phyloP scores from a whole-genome alignment of 1,284 basidiomycete genomes.

The Psilocybe mexicana region DNA sequence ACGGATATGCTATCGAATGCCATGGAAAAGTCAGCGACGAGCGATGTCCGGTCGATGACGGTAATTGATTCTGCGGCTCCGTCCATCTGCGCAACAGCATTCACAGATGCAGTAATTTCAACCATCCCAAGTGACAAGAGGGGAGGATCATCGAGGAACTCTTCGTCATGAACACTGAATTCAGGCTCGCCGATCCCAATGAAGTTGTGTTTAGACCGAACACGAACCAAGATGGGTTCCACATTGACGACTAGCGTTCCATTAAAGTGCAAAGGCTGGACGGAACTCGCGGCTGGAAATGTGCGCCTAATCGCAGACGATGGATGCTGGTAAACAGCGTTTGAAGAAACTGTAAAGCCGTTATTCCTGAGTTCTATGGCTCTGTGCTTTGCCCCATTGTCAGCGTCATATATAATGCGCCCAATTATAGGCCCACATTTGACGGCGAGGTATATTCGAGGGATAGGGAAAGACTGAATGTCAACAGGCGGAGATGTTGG shows the following conservation, averaged over 20 bases:
- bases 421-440: constrained; percentile 49
- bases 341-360: constrained; percentile 40
- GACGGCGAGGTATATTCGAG: constrained; percentile 50
- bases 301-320: constrained; percentile 26
- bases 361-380: constrained; percentile 54
- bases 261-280: constrained; percentile 38
- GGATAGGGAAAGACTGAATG: constrained; percentile 50
- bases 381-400: constrained; percentile 40
- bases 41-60: constrained; percentile 51
- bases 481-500: neutral
- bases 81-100: constrained; percentile 48
- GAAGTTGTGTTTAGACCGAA: constrained; percentile 35
- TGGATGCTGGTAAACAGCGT: constrained; percentile 34
- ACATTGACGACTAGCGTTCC: constrained; percentile 36
- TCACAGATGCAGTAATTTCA: constrained; percentile 45
- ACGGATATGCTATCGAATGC: constrained; percentile 64
- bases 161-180: constrained; percentile 31
- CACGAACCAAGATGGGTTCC: constrained; percentile 47
- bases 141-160: constrained; percentile 47
- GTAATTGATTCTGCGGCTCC: constrained; percentile 46
- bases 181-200: constrained; percentile 27
- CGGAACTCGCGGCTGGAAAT: constrained; percentile 25
- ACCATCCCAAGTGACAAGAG: constrained; percentile 59
- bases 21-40: constrained; percentile 51
- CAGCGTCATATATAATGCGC: constrained; percentile 46